A percentile compares a stretch with the other conserved stretches of the same genome.
These are phyloP conservation scores for Trichoderma guizhouense DNA, from an alignment of 2,329 filamentous ascomycete species.

Conservation along the genomic window DNA sequence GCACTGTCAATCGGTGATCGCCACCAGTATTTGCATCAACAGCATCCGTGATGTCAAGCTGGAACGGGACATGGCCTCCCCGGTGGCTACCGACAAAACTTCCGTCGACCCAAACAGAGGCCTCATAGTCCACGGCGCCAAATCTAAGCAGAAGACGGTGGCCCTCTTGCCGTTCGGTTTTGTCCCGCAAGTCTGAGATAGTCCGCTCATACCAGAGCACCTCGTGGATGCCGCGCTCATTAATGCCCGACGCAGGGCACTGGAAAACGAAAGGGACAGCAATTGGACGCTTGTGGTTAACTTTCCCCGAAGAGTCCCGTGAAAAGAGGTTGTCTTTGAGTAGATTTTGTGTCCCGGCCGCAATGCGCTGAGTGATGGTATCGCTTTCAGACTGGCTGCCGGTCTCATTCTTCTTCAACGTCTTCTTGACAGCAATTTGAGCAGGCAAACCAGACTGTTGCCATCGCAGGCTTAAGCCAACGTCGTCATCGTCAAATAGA, in stretches of 20 bases:
- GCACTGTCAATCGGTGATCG: slow-evolving; percentile 47
- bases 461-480: slow-evolving; percentile 53
- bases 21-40: slow-evolving; percentile 28
- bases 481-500: slow-evolving; percentile 62
- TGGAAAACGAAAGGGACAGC: slow-evolving; percentile 65
- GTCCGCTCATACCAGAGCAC: slow-evolving; percentile 63
- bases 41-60: slow-evolving; percentile 55
- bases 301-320: slow-evolving; percentile 22
- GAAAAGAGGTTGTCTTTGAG: slow-evolving; percentile 44
- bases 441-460: slow-evolving; percentile 49
- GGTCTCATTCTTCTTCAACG: slow-evolving; percentile 21
- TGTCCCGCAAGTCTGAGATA: slow-evolving; percentile 48
- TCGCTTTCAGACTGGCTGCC: slow-evolving; percentile 37
- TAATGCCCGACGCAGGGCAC: slow-evolving; percentile 59
- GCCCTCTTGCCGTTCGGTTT: slow-evolving; percentile 38
- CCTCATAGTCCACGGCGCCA: slow-evolving; percentile 61
- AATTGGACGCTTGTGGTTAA: slow-evolving; percentile 49
- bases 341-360: slow-evolving; percentile 46
- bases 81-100: slow-evolving; percentile 51
- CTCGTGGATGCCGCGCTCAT: slow-evolving; percentile 60
- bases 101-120: slow-evolving; percentile 55
- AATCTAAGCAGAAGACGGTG: slow-evolving; percentile 51
- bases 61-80: slow-evolving; percentile 58
- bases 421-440: slow-evolving; percentile 32
- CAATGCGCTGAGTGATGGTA: slow-evolving; percentile 42